phyloP scores from a whole-genome alignment of 2,329 filamentous ascomycete genomes.

The Epichloe hybrida region DNA sequence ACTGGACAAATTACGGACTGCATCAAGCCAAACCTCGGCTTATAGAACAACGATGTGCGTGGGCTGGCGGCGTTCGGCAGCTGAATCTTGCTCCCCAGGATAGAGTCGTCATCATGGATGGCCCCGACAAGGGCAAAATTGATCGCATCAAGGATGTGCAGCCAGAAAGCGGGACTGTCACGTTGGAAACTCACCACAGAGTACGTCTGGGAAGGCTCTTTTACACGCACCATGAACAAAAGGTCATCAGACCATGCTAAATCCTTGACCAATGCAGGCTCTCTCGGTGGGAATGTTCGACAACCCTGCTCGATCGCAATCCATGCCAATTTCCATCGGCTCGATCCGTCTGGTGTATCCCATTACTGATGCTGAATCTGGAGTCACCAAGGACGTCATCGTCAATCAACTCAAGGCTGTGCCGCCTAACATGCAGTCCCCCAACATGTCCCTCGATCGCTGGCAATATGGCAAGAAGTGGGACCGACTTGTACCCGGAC shows the following conservation, averaged over 20 bases:
- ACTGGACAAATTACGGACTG: slow-evolving; percentile 20
- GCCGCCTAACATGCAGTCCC: slow-evolving; percentile 31
- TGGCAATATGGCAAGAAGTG: slow-evolving; percentile 29
- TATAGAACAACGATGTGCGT: slow-evolving; percentile 31
- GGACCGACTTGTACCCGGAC: slow-evolving; percentile 52
- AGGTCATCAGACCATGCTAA: not conserved
- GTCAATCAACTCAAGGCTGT: slow-evolving; percentile 55
- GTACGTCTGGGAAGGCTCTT: slow-evolving; percentile 30
- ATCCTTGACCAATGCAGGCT: slow-evolving; percentile 9
- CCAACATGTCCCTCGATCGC: slow-evolving; percentile 27
- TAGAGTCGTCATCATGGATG: slow-evolving; percentile 68
- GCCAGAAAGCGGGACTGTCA: slow-evolving; percentile 39
- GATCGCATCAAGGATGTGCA: slow-evolving; percentile 51
- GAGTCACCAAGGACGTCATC: slow-evolving; percentile 57
- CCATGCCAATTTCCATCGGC: slow-evolving; percentile 47
- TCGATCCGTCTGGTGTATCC: slow-evolving; percentile 73
- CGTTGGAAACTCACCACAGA: slow-evolving; percentile 48
- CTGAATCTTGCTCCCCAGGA: slow-evolving; percentile 56
- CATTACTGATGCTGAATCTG: slow-evolving; percentile 51
- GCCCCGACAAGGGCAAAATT: slow-evolving; percentile 73
- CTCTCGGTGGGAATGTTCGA: slow-evolving; percentile 19
- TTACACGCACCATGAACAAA: not conserved
- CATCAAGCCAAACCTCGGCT: slow-evolving; percentile 20
- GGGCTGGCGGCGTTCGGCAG: slow-evolving; percentile 41
- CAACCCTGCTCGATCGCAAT: slow-evolving; percentile 15